Percentiles rank a stretch among this genome's conserved stretches.
Conservation (phyloP, 176 grass and related monocot species). For the Triticum urartu region DNA sequence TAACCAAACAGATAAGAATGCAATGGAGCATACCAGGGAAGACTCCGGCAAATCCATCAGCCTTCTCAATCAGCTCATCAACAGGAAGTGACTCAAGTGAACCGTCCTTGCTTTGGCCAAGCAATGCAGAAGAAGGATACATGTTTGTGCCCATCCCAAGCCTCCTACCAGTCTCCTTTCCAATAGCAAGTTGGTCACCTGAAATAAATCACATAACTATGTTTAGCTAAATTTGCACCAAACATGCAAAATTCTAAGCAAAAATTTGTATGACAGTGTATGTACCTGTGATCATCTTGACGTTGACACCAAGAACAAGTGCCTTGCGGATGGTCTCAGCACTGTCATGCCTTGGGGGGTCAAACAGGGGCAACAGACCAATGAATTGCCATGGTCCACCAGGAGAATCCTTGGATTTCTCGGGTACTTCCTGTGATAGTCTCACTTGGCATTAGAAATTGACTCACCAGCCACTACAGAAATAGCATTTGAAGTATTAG, state of each 20-base stretch:
- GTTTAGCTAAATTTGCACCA: background rate
- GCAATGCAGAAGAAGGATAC: conserved; percentile 95
- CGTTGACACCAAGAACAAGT: conserved; percentile 93
- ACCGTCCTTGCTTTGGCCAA: conserved; percentile 79
- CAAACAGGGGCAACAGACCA: conserved; percentile 87
- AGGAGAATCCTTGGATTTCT: conserved; percentile 69
- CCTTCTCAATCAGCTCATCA: conserved; percentile 97
- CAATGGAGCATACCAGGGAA: conserved; percentile 66
- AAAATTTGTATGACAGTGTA: background rate
- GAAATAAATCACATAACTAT: conserved; percentile 10
- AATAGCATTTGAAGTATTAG: background rate
- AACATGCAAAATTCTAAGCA: background rate
- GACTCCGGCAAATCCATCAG: conserved; percentile 98
- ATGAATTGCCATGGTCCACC: conserved; percentile 95
- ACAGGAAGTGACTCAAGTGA: conserved; percentile 75
- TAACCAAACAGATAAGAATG: background rate
- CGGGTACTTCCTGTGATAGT: conserved; percentile 85
- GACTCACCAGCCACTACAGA: background rate
- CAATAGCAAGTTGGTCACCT: conserved; percentile 99
- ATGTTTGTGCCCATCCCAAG: conserved; percentile 99
- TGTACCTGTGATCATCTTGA: conserved; percentile 98
- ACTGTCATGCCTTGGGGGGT: conserved; percentile 96
- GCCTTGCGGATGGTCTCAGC: conserved; percentile 98
- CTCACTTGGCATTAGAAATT: conserved; percentile 25
- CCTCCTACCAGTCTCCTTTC: conserved; percentile 94